Evolutionary conservation across 1,139 yeast species (phyloP), one percentile per base, ranked within the genome.

Genomic region (Taphrina pruni): DNA sequence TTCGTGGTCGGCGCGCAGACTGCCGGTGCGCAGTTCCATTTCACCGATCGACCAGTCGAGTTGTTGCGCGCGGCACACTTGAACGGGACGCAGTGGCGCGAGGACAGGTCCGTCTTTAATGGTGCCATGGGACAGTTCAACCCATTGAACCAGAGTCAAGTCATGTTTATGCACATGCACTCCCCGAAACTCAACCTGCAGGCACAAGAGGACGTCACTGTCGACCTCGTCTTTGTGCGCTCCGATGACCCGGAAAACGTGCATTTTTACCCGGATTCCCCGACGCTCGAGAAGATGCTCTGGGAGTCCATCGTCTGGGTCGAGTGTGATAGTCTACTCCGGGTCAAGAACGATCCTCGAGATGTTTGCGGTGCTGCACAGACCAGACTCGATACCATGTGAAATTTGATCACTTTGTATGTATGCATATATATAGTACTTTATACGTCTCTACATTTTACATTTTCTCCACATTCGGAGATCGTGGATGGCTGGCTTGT

Each of bases 141-240:
- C 32, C 62, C 62, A 11, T 54, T 58, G 26, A 58, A 58, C 54
- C 43, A 36, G 54, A 58, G 62, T 58, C 52, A 58, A 17, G 45
- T 58, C 54, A 58, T 58, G 62, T 58, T 58, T 32, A 43, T 58
- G 62, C 62, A 58, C 45, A 58, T 58, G 62, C 62, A 58, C 17
- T 58, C 62, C n/a, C 62, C 62, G 12, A 58, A 58, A 26, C 41
- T 58, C 21, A 58, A 58, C 14, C 43, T 58, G 20, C 55, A 36
- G 21, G 46, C 17, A n/a, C 56, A 60, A 38, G 64, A 26, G 54
- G 56, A 38, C 14, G 55, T 60, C 17, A 36, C 55, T 17, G 36
- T 20, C 17, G 65, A 60, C 20, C 48, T 60, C 14, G 65, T 48
- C 45, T 48, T 48, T 60, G 65, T 48, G 20, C 56, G 56, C n/a